Percentiles rank a stretch among this genome's conserved stretches.
Evolutionary conservation across 148 eudicot genomes (phyloP).

Genomic region (Hydrangea macrophylla): DNA sequence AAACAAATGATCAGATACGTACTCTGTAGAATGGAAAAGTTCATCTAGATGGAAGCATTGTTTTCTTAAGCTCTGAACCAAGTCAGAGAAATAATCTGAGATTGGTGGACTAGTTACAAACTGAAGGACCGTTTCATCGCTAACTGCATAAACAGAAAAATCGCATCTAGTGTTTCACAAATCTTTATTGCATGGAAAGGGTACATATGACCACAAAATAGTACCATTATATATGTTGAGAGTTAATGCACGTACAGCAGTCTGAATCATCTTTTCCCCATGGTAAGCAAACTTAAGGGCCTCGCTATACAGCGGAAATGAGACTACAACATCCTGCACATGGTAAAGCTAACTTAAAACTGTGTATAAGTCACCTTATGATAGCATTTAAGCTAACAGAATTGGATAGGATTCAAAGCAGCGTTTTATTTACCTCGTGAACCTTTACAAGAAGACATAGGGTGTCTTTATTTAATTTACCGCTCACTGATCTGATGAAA

Average conservation of each 20-base stretch:
- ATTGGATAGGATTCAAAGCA: background rate
- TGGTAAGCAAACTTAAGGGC: slow-evolving; percentile 52
- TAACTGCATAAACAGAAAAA: slow-evolving; percentile 44
- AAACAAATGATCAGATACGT: slow-evolving; percentile 1
- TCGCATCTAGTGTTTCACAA: background rate
- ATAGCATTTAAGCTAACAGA: background rate
- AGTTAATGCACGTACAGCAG: slow-evolving; percentile 47
- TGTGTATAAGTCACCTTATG: background rate
- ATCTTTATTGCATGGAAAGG: background rate
- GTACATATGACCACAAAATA: background rate
- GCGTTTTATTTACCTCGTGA: slow-evolving; percentile 40
- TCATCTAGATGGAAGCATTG: slow-evolving; percentile 39
- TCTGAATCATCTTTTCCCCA: slow-evolving; percentile 55
- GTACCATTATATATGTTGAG: slow-evolving; percentile 49
- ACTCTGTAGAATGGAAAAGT: slow-evolving; percentile 27
- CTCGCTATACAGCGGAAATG: slow-evolving; percentile 48
- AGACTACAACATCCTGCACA: slow-evolving; percentile 42
- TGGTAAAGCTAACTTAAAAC: too few species aligned
- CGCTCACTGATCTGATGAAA: slow-evolving; percentile 45
- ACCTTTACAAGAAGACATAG: slow-evolving; percentile 58
- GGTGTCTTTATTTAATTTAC: slow-evolving; percentile 45
- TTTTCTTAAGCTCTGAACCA: slow-evolving; percentile 37
- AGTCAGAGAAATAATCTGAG: slow-evolving; percentile 45
- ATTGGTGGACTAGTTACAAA: slow-evolving; percentile 45
- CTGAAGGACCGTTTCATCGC: slow-evolving; percentile 48